Evolutionary conservation across 352 stramenopile species (phyloP).

Genomic region (Pythium sukuiense): DNA sequence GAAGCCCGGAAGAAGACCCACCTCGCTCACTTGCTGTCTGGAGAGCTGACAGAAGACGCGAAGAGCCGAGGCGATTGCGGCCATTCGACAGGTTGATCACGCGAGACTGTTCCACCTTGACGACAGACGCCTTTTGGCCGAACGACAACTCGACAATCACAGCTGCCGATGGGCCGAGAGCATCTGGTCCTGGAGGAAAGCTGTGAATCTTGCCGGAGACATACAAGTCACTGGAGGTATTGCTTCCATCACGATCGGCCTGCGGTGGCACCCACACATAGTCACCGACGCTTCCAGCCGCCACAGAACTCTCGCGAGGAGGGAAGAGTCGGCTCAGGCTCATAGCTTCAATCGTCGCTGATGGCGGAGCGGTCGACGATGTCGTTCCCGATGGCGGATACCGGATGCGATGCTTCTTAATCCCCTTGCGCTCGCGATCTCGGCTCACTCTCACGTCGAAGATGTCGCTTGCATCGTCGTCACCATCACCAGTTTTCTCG

Average conservation of each 20-base stretch:
- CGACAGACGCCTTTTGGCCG: conserved; percentile 32
- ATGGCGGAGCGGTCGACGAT: conserved; percentile 1
- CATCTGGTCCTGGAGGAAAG: conserved; percentile 55
- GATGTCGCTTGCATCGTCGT: conserved; percentile 12
- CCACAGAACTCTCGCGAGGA: conserved; percentile 53
- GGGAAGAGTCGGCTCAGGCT: conserved; percentile 70
- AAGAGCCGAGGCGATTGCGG: conserved; percentile 36
- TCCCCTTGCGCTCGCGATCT: conserved; percentile 52
- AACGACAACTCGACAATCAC: conserved; percentile 62
- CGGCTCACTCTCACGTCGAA: conserved; percentile 55
- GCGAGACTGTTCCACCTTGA: conserved; percentile 65
- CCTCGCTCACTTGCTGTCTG: conserved; percentile 37
- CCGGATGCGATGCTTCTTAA: conserved; percentile 51
- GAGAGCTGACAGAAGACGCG: conserved; percentile 59
- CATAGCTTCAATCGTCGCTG: conserved; percentile 61
- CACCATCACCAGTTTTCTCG: conserved; percentile 15
- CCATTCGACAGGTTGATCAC: conserved; percentile 56
- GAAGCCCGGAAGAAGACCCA: conserved; percentile 5
- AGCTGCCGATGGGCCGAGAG: conserved; percentile 40
- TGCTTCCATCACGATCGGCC: not conserved
- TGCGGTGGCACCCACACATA: conserved; percentile 60
- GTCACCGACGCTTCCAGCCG: conserved; percentile 56
- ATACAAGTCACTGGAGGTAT: conserved; percentile 37
- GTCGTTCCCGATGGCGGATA: conserved; percentile 38
- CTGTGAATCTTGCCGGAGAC: conserved; percentile 62